A percentile compares a stretch with the other conserved stretches of the same genome.
Evolutionary conservation across 179 eudicot species (phyloP).

Genomic region (Pouteria campechiana): DNA sequence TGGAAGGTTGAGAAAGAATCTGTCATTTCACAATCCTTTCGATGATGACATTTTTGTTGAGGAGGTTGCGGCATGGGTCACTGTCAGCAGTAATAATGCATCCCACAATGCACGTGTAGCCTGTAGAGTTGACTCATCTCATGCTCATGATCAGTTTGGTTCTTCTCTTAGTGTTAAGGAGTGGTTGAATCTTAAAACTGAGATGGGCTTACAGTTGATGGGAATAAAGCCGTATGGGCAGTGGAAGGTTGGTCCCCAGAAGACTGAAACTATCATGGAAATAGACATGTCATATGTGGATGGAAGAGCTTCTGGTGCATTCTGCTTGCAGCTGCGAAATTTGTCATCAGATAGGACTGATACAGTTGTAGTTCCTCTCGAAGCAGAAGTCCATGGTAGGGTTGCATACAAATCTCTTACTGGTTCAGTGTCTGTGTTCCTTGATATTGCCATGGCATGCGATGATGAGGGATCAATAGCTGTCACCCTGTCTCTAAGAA

Average conservation of each 20-base stretch:
- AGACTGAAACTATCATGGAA: conserved; percentile 41
- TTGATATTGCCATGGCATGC: conserved; percentile 28
- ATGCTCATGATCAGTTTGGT: conserved; percentile 12
- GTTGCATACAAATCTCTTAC: conserved; percentile 10
- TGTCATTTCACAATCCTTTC: conserved; percentile 58
- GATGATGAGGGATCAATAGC: conserved; percentile 25
- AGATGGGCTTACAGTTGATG: conserved; percentile 22
- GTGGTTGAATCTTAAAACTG: conserved; percentile 21
- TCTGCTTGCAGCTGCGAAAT: conserved; percentile 41
- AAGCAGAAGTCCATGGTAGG: conserved; percentile 22
- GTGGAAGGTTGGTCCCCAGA: conserved; percentile 49
- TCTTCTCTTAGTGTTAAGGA: conserved; percentile 13
- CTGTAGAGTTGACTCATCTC: conserved; percentile 27
- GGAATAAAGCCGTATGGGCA: conserved; percentile 47
- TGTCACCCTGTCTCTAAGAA: conserved; percentile 40
- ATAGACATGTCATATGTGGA: conserved; percentile 24
- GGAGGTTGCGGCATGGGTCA: conserved; percentile 49
- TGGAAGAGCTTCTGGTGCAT: conserved; percentile 33
- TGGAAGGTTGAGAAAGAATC: conserved; percentile 51
- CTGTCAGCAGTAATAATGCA: conserved; percentile 24
- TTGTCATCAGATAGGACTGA: conserved; percentile 31
- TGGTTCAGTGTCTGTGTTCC: conserved; percentile 25
- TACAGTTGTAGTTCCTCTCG: conserved; percentile 52
- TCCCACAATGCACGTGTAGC: conserved; percentile 25
- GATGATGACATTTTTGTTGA: conserved; percentile 55